These are phyloP conservation scores for Clonostachys rhizophaga DNA, from an alignment of 2,329 filamentous ascomycete species.

Conservation along the genomic window DNA sequence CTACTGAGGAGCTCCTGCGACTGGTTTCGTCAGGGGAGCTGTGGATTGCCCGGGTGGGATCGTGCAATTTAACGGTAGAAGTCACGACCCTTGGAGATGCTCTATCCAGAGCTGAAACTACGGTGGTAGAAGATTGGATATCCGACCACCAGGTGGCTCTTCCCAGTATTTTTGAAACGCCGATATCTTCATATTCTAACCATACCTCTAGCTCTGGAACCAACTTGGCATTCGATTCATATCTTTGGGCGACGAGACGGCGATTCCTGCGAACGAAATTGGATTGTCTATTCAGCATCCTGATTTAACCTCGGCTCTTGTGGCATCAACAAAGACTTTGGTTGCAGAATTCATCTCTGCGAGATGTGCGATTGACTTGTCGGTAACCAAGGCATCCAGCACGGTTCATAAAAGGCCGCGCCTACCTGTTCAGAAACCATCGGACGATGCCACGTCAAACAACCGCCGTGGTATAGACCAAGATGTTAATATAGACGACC, in stretches of 20 bases:
- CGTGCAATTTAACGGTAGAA: conserved; percentile 19
- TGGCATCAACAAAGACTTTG: conserved; percentile 15
- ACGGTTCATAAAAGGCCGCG: too few species aligned
- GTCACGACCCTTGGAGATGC: conserved; percentile 11
- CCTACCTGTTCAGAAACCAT: too few species aligned
- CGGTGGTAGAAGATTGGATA: conserved; percentile 10
- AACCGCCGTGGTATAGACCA: too few species aligned
- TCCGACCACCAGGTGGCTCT: conserved; percentile 16
- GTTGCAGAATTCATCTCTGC: conserved; percentile 17
- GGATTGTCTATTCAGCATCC: conserved; percentile 29
- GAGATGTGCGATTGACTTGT: conserved; percentile 15
- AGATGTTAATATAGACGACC: too few species aligned
- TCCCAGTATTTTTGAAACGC: too few species aligned
- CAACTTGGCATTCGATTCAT: conserved; percentile 19
- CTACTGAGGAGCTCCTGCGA: neutral
- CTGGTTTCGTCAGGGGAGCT: conserved; percentile 12
- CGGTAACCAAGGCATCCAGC: neutral
- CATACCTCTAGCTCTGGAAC: conserved; percentile 19
- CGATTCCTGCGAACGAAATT: conserved; percentile 9
- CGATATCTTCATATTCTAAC: neutral
- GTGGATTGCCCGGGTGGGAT: conserved; percentile 23
- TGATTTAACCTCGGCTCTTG: conserved; percentile 19
- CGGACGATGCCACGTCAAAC: too few species aligned
- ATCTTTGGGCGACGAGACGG: neutral
- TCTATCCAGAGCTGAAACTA: conserved; percentile 4